A percentile compares a stretch with the other conserved stretches of the same genome.
Evolutionary conservation across 495 filamentous ascomycete genomes (phyloP).

Genomic region (Penicillium coprophilum): DNA sequence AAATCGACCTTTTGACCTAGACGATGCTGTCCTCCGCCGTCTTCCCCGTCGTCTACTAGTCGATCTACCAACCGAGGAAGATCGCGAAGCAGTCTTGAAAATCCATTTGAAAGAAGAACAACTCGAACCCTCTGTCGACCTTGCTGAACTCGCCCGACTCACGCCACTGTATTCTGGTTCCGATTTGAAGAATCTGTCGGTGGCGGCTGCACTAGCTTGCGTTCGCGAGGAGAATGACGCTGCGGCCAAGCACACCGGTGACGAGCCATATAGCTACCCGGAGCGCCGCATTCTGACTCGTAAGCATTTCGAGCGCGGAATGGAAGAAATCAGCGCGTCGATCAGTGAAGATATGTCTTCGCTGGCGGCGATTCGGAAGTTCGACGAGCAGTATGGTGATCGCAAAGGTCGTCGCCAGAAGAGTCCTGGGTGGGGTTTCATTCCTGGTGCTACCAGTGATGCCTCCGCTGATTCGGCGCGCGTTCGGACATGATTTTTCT

Average conservation of each 20-base stretch:
- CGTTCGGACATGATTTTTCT: slow-evolving; percentile 39
- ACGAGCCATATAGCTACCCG: slow-evolving; percentile 58
- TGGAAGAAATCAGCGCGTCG: slow-evolving; percentile 88
- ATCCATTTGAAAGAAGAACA: slow-evolving; percentile 83
- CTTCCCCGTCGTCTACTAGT: slow-evolving; percentile 83
- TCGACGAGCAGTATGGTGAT: slow-evolving; percentile 95
- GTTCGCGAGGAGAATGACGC: slow-evolving; percentile 79
- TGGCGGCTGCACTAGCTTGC: slow-evolving; percentile 85
- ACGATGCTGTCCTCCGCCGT: slow-evolving; percentile 84
- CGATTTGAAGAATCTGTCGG: slow-evolving; percentile 90
- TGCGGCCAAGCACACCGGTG: slow-evolving; percentile 51
- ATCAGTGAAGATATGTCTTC: slow-evolving; percentile 94
- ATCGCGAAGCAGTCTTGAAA: slow-evolving; percentile 73
- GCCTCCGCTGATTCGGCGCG: slow-evolving; percentile 35
- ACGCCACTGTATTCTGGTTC: slow-evolving; percentile 96
- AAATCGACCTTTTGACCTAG: slow-evolving; percentile 91
- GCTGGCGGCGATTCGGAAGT: slow-evolving; percentile 83
- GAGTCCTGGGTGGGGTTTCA: slow-evolving; percentile 47
- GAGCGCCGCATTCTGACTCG: slow-evolving; percentile 63
- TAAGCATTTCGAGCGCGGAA: slow-evolving; percentile 78
- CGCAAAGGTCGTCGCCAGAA: slow-evolving; percentile 70
- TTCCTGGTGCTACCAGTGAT: slow-evolving; percentile 27
- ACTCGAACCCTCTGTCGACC: slow-evolving; percentile 65
- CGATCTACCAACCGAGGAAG: slow-evolving; percentile 77
- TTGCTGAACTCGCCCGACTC: slow-evolving; percentile 66